A percentile compares a stretch with the other conserved stretches of the same genome.
phyloP scores from a whole-genome alignment of 2,329 filamentous ascomycete genomes.

The Curvularia sp. region DNA sequence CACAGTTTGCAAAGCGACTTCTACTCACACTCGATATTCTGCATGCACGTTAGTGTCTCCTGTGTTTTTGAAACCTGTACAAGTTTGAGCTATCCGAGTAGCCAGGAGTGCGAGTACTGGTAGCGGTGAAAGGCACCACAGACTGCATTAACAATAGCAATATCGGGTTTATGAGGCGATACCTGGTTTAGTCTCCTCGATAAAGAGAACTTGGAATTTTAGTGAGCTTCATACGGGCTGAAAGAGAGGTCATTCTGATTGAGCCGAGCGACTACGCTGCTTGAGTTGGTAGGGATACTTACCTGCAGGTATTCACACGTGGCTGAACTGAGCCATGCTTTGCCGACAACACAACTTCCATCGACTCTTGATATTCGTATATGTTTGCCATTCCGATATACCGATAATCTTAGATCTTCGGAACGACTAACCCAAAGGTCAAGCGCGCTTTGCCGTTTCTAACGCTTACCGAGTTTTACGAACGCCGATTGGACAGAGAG shows the following conservation, averaged over 20 bases:
- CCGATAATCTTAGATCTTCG: conserved; percentile 4
- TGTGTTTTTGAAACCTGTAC: neutral
- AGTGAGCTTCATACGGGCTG: neutral
- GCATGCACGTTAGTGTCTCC: neutral
- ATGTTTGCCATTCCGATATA: neutral
- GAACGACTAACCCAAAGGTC: conserved; percentile 9
- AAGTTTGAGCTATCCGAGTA: neutral
- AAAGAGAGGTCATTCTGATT: neutral
- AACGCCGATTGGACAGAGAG: conserved; percentile 14
- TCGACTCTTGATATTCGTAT: neutral
- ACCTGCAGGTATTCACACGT: neutral
- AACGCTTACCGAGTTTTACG: conserved; percentile 13
- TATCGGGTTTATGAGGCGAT: neutral
- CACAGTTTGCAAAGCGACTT: neutral
- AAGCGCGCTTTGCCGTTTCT: conserved; percentile 3
- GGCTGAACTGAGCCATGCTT: neutral
- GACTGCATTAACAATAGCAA: neutral
- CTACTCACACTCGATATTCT: neutral
- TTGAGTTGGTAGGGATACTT: too few species aligned
- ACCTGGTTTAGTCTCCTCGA: too few species aligned
- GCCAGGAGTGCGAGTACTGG: neutral
- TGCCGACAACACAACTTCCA: neutral
- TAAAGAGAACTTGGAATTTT: neutral
- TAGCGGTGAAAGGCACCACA: neutral
- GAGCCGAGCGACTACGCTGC: neutral